A percentile compares a stretch with the other conserved stretches of the same genome.
phyloP scores from a whole-genome alignment of 495 filamentous ascomycete genomes.

The Xanthoparmelia taractica region DNA sequence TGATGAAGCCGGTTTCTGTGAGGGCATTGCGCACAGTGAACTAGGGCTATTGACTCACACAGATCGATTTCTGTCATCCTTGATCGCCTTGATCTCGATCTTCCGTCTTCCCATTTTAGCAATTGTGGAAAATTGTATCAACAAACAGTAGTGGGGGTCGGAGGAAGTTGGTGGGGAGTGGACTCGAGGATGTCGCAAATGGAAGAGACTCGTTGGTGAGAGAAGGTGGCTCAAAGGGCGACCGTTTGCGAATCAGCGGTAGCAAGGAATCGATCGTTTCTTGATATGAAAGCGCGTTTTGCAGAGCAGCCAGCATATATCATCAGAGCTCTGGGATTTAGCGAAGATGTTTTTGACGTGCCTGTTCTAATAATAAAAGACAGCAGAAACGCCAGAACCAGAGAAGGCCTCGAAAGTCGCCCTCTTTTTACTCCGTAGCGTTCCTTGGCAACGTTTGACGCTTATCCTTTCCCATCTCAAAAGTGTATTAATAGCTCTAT shows the following conservation, averaged over 20 bases:
- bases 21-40: background rate
- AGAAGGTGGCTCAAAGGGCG: background rate
- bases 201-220: background rate
- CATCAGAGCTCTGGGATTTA: background rate
- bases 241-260: background rate
- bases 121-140: background rate
- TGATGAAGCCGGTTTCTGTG: conserved; percentile 6
- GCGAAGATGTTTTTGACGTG: conserved; percentile 1
- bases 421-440: conserved; percentile 9
- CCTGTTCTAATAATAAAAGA: conserved; percentile 7
- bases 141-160: conserved; percentile 2
- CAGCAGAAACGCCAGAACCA: background rate
- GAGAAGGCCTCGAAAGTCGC: background rate
- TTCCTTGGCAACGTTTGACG: conserved; percentile 6
- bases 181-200: conserved; percentile 4
- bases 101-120: conserved; percentile 58
- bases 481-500: conserved; percentile 9
- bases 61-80: conserved; percentile 97
- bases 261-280: background rate
- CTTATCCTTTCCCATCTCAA: background rate
- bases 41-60: conserved; percentile 60
- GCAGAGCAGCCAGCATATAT: background rate
- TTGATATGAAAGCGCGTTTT: background rate
- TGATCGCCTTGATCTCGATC: conserved; percentile 99
- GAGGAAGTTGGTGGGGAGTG: conserved; percentile 5